These are phyloP conservation scores for Globisporangium acanthophoron DNA, from an alignment of 352 stramenopile species.

Conservation along the genomic window DNA sequence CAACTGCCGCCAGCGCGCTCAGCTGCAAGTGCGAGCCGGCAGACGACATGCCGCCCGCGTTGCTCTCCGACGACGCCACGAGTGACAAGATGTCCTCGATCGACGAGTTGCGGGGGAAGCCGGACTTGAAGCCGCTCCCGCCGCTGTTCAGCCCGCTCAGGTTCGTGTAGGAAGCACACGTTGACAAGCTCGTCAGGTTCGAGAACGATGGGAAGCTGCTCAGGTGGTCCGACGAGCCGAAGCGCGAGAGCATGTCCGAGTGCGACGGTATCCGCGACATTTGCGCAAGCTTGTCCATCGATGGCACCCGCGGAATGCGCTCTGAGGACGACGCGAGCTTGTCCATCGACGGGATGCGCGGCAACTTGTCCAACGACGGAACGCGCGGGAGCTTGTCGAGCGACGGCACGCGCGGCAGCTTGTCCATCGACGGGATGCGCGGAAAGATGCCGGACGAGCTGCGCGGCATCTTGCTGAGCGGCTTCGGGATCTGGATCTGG, in stretches of 20 bases:
- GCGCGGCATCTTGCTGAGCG: conserved; percentile 71
- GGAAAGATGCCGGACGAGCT: conserved; percentile 79
- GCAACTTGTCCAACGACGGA: conserved; percentile 58
- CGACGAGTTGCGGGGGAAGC: conserved; percentile 79
- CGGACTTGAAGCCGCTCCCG: conserved; percentile 26
- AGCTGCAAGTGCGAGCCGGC: conserved; percentile 62
- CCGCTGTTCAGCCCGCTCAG: conserved; percentile 40
- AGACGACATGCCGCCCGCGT: conserved; percentile 29
- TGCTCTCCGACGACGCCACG: conserved; percentile 72
- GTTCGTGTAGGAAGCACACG: conserved; percentile 74
- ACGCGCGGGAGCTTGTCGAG: conserved; percentile 55
- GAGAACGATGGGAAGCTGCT: conserved; percentile 77
- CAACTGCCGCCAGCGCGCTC: conserved; percentile 56
- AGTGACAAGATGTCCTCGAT: conserved; percentile 86
- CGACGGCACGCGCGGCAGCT: conserved; percentile 32
- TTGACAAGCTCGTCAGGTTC: conserved; percentile 57
- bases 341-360: conserved; percentile 66
- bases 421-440: conserved; percentile 66
- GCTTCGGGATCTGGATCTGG: conserved; percentile 70
- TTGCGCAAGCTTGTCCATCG: conserved; percentile 56
- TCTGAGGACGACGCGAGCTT: conserved; percentile 60
- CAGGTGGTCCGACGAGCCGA: conserved; percentile 57
- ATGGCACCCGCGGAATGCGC: conserved; percentile 63
- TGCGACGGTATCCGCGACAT: conserved; percentile 43
- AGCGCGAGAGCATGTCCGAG: conserved; percentile 69